Evolutionary conservation across 108 stramenopile genomes (phyloP).

Genomic region (Thalassiosira profunda): DNA sequence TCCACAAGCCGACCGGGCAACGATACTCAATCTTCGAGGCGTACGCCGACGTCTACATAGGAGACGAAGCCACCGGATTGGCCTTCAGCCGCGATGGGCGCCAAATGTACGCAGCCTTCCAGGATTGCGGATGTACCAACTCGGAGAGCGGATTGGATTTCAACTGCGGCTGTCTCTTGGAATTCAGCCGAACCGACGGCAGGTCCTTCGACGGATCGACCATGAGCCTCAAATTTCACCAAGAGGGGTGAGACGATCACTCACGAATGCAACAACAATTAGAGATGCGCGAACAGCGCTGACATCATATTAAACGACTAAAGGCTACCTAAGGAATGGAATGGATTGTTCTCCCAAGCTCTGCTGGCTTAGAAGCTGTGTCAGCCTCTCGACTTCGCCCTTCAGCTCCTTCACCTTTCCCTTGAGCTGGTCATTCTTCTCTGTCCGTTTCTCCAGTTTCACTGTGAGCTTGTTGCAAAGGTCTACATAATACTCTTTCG

Average conservation of each 20-base stretch:
- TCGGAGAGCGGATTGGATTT: too few species aligned
- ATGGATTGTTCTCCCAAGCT: too few species aligned
- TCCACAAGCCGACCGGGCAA: slow-evolving; percentile 5
- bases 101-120: neutral
- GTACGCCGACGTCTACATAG: neutral
- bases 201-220: neutral
- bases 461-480: slow-evolving; percentile 5
- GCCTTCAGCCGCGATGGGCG: neutral
- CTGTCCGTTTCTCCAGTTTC: neutral
- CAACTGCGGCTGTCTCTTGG: neutral
- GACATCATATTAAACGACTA: too few species aligned
- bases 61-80: neutral
- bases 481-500: slow-evolving; percentile 6
- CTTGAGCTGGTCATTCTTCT: neutral
- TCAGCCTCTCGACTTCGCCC: neutral
- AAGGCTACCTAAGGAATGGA: too few species aligned
- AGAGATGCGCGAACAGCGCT: too few species aligned
- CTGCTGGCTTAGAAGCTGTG: too few species aligned
- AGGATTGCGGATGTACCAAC: too few species aligned
- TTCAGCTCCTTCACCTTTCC: neutral
- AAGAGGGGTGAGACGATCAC: too few species aligned
- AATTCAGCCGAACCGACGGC: neutral
- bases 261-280: too few species aligned
- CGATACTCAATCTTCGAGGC: slow-evolving; percentile 31
- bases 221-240: neutral